Base-by-base conservation (phyloP, 169 alveolate species). In the Cyclospora cayetanensis region DNA sequence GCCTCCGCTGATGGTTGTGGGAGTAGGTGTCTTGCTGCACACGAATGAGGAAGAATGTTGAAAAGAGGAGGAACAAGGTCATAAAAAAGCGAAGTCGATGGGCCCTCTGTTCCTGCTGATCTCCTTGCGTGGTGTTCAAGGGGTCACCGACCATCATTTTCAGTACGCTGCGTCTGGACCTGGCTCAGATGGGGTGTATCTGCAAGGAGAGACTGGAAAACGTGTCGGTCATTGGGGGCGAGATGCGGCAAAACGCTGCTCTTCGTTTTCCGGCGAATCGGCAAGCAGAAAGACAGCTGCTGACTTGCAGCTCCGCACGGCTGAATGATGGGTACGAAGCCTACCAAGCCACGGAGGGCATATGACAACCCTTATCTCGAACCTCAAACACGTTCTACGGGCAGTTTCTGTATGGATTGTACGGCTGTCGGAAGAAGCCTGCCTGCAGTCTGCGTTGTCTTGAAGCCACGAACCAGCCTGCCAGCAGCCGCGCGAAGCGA, bases 121-220 rank as follows among this genome's bases (percentile, higher is more conserved):
- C 60, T 15, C 7, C n/a, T 41, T n/a, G 18, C n/a, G 34, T 4
- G 34, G 41, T 41, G 39, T 65, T 25, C n/a, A 25, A 25, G 39
- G 34, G 18, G 77, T 65, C 77, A 11, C 77, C 77, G 60, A 65
- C 42, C 77, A 65, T 65, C 77, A 65, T 65, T 34, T 65, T 65
- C 77, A 25, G 18, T 25, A 34, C 29, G 77, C 77, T 65, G 39
- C 34, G 11, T 25, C 34, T 55, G 68, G 35, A 22, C 35, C 68
- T 55, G 68, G 35, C 25, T 9, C n/a, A 46, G n/a, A 46, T 7
- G 60, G 60, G 60, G 15, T 11, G 15, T 46, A 15, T 15, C 15
- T 46, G n/a, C 7, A 7, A 15, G 60, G 60, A 7, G 60, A 46
- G 60, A 46, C n/a, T 46, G 60, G 60, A 15, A 15, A 11, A 15